phyloP scores from a whole-genome alignment of 441 rosid species.

The Macaranga tanarius region DNA sequence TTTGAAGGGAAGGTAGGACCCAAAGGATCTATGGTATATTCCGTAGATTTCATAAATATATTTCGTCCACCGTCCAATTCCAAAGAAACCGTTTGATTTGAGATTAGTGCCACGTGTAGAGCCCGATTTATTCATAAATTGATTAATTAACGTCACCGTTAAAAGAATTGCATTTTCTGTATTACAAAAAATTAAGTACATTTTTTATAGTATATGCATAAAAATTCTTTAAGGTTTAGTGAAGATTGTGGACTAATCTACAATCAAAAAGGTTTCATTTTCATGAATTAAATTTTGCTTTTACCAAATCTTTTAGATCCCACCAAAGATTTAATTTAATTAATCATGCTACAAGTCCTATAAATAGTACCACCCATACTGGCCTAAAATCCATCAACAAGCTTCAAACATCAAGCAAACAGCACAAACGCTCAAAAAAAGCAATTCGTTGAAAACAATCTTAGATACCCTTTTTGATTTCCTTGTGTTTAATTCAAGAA shows the following conservation, averaged over 20 bases:
- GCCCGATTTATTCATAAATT: not conserved
- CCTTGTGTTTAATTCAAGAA: no score
- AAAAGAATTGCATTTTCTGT: no score
- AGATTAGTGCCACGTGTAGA: not conserved
- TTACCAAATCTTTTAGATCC: not conserved
- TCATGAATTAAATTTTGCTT: not conserved
- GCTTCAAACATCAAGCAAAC: not conserved
- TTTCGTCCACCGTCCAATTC: constrained; percentile 33
- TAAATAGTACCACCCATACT: not conserved
- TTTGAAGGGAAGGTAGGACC: not conserved
- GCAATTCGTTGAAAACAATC: no score
- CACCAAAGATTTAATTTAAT: not conserved
- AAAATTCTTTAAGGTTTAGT: not conserved
- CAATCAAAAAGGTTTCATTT: not conserved
- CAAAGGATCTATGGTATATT: constrained; percentile 18
- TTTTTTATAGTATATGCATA: no score
- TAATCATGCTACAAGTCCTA: not conserved
- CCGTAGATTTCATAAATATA: not conserved
- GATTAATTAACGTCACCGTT: no score
- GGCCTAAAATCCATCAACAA: not conserved
- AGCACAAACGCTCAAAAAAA: not conserved
- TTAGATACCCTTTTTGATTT: not conserved
- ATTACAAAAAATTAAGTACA: no score
- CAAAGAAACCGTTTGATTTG: constrained; percentile 17
- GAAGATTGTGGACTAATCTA: not conserved